These are phyloP conservation scores for Baudoinia panamericana DNA, from an alignment of 495 filamentous ascomycete species.

Conservation along the genomic window DNA sequence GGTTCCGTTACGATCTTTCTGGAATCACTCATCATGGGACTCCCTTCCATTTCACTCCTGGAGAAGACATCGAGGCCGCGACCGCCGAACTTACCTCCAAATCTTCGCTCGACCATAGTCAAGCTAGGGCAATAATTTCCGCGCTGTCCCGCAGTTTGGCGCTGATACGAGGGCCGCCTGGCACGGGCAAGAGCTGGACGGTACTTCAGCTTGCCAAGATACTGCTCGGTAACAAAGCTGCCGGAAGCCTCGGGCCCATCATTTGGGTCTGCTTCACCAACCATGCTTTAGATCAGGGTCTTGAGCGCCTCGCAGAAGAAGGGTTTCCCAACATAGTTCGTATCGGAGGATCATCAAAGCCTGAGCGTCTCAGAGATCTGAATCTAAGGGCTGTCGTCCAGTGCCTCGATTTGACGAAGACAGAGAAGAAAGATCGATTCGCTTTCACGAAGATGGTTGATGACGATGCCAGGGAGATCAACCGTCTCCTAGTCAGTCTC, in stretches of 20 bases:
- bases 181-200: conserved; percentile 61
- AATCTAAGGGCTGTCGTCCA: conserved; percentile 36
- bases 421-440: conserved; percentile 30
- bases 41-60: conserved; percentile 23
- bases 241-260: conserved; percentile 46
- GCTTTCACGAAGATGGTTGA: conserved; percentile 23
- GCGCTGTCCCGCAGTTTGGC: conserved; percentile 44
- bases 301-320: conserved; percentile 48
- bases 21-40: conserved; percentile 33
- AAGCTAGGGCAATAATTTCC: conserved; percentile 43
- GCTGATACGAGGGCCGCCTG: conserved; percentile 70
- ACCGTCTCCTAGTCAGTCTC: conserved; percentile 25
- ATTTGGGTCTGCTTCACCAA: conserved; percentile 60
- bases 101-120: conserved; percentile 44
- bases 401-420: conserved; percentile 27
- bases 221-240: conserved; percentile 43
- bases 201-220: conserved; percentile 49
- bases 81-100: background rate
- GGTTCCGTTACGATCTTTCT: conserved; percentile 42
- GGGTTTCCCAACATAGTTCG: conserved; percentile 50
- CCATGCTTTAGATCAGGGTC: conserved; percentile 62
- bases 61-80: conserved; percentile 1
- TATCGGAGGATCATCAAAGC: conserved; percentile 54
- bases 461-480: conserved; percentile 20
- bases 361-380: conserved; percentile 36